Base-by-base conservation (phyloP, 2,329 filamentous ascomycete genomes). In the Purpureocillium lavendulum region DNA sequence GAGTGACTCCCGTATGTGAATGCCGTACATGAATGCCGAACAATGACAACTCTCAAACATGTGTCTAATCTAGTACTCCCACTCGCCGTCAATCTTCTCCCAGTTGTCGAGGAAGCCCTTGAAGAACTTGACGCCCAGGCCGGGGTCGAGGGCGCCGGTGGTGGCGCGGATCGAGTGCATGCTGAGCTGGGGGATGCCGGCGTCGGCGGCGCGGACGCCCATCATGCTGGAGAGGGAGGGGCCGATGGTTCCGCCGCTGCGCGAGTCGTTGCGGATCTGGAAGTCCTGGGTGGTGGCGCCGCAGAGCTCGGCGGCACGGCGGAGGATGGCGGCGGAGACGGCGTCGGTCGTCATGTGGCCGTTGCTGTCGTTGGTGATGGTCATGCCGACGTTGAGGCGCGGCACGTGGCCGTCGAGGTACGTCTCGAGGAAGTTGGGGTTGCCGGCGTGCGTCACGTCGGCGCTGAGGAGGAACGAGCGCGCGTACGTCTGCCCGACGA, bases 311-410 rank as follows among this genome's bases (percentile, higher is more conserved):
- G 87, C 89, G 30, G 94, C 77, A 18, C 85, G 76, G 49, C 82
- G 77, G 29, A 97, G 67, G 44, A 97, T 76, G 4, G 87, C 80
- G 4, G 86, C 85, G 10, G 85, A 92, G 14, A 95, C 79, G 40
- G 82, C 80, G 57, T 97, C 89, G 3, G 90, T 96, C 4, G 90
- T 95, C 86, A 96, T 95, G 65, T 97, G 87, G 4, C 87, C 92
- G 55, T 96, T 96, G 38, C 80, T 79, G 62, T 97, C 90, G 16
- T 80, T 79, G 34, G 79, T 81, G 30, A 98, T 73, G 13, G 81
- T 77, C 26, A 96, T 74, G 29, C 92, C 92, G 26, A 92, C 78
- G 59, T 98, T 98, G 39, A 98, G 76, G 42, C 85, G 77, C 1
- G 92, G 90, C 3, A 86, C 73, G 64, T 98, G 92, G 52, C 86